Conservation (phyloP, 306 rosid genomes). For the Prunus dulcis region DNA sequence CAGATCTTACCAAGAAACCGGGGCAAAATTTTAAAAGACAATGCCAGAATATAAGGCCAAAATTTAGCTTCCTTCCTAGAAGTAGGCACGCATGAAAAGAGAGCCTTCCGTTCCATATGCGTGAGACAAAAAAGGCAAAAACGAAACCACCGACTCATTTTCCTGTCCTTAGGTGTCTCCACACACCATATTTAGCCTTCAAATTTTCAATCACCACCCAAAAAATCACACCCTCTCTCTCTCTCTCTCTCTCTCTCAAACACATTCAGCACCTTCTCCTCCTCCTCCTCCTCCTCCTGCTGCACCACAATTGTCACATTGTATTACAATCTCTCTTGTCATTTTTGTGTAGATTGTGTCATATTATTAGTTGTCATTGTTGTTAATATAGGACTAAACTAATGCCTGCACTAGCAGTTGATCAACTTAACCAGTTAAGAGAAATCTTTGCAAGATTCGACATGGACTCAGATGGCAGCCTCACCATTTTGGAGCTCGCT, state of each 20-base stretch:
- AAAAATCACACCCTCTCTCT: conserved; percentile 1
- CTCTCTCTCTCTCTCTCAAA: neutral
- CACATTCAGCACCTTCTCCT: neutral
- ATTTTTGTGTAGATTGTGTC: neutral
- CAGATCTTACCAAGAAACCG: neutral
- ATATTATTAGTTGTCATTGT: neutral
- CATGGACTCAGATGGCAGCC: conserved; percentile 85
- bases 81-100: neutral
- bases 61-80: conserved; percentile 5
- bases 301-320: neutral
- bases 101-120: neutral
- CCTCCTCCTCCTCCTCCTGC: neutral
- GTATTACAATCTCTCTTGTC: neutral
- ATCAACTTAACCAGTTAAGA: conserved; percentile 50
- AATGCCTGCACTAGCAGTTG: conserved; percentile 45
- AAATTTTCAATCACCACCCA: conserved; percentile 10
- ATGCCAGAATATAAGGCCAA: neutral
- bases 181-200: conserved; percentile 18
- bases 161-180: neutral
- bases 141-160: conserved; percentile 20
- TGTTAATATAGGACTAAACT: neutral
- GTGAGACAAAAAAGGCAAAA: neutral
- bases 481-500: conserved; percentile 75
- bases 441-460: conserved; percentile 67
- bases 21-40: neutral